Evolutionary conservation across 2,329 filamentous ascomycete genomes (phyloP).

Genomic region (Paramyrothecium sp.): DNA sequence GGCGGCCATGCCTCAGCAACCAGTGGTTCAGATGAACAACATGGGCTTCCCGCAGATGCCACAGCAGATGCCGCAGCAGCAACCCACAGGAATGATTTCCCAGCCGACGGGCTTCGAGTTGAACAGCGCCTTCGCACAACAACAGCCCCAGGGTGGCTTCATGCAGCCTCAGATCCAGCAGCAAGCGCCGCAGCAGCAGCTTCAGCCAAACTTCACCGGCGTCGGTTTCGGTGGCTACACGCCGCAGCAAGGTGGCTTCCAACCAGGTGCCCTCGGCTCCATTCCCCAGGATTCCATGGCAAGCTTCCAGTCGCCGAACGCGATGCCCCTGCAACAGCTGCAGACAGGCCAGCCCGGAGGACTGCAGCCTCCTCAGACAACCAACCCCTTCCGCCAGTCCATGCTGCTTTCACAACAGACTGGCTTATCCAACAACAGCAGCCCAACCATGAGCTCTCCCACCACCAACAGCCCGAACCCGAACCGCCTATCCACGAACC

Average conservation of each 20-base stretch:
- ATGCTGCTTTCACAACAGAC: constrained; percentile 68
- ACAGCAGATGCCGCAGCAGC: constrained; percentile 17
- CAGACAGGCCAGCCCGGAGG: constrained; percentile 39
- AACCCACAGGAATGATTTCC: constrained; percentile 20
- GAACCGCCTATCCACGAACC: constrained; percentile 74
- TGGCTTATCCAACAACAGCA: constrained; percentile 32
- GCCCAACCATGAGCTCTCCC: constrained; percentile 24
- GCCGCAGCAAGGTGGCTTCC: constrained; percentile 55
- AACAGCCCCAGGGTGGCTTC: constrained; percentile 21
- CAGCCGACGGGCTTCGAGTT: constrained; percentile 20
- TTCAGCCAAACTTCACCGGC: constrained; percentile 58
- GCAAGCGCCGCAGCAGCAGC: constrained; percentile 33
- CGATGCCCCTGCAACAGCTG: constrained; percentile 20
- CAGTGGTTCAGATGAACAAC: constrained; percentile 24
- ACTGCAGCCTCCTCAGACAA: constrained; percentile 44
- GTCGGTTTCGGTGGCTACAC: constrained; percentile 83
- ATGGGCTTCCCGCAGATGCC: constrained; percentile 25
- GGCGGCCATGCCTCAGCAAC: constrained; percentile 33
- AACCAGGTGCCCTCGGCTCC: constrained; percentile 49
- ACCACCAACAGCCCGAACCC: constrained; percentile 39
- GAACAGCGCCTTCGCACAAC: constrained; percentile 29
- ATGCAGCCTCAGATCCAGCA: constrained; percentile 34
- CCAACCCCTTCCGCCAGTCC: constrained; percentile 93
- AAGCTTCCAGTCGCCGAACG: constrained; percentile 40
- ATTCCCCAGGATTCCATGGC: constrained; percentile 58